Conservation (phyloP, 2,329 filamentous ascomycete species). For the Fusarium sp. region DNA sequence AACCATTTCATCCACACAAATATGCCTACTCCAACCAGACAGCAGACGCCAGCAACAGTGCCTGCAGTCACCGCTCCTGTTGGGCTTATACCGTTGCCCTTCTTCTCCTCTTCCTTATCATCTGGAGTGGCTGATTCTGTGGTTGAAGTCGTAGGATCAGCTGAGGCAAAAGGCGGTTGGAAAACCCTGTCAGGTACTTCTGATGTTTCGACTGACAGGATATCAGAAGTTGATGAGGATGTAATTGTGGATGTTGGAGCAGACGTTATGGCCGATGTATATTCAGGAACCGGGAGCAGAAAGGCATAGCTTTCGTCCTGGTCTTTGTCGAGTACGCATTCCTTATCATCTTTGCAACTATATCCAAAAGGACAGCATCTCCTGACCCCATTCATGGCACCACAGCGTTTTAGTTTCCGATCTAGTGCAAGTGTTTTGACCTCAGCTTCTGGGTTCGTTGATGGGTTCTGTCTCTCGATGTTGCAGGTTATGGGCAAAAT, state of each 20-base stretch:
- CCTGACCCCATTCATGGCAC: conserved; percentile 20
- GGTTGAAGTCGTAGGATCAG: conserved; percentile 5
- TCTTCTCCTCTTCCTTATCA: conserved; percentile 11
- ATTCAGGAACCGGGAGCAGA: conserved; percentile 28
- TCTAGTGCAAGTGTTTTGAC: conserved; percentile 37
- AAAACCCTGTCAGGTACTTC: conserved; percentile 16
- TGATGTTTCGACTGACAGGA: conserved; percentile 34
- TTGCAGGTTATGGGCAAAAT: conserved; percentile 41
- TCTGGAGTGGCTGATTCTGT: conserved; percentile 17
- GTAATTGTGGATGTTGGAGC: conserved; percentile 12
- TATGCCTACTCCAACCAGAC: conserved; percentile 35
- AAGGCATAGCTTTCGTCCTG: conserved; percentile 37
- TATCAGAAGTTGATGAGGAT: conserved; percentile 7
- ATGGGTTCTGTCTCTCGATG: conserved; percentile 30
- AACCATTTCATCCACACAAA: conserved; percentile 44
- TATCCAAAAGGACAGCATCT: conserved; percentile 44
- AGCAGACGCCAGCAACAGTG: conserved; percentile 41
- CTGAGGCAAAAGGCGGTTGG: conserved; percentile 18
- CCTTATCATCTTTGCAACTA: conserved; percentile 28
- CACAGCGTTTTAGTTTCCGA: conserved; percentile 32
- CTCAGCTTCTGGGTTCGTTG: conserved; percentile 27
- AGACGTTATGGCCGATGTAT: conserved; percentile 10
- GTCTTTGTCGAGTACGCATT: conserved; percentile 36
- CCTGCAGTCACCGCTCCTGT: conserved; percentile 37
- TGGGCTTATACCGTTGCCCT: conserved; percentile 17